These are phyloP conservation scores for Diplotaxis tenuifolia DNA, from an alignment of 345 rosid species.

Conservation along the genomic window DNA sequence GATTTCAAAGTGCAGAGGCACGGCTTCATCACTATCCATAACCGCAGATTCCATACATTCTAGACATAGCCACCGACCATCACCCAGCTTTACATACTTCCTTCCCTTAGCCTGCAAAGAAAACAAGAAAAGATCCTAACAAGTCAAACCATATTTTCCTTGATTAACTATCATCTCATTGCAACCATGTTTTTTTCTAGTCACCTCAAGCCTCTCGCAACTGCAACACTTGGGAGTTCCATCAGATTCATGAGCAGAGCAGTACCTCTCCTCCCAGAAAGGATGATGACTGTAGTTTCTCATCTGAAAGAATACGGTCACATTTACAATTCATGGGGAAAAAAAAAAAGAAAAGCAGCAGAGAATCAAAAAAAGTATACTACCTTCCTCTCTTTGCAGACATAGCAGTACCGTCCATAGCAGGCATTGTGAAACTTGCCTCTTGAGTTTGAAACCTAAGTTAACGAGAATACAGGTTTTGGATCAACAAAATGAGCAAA, in stretches of 20 bases:
- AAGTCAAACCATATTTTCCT: constrained; percentile 10
- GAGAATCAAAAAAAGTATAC: neutral
- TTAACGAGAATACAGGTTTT: neutral
- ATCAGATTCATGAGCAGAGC: constrained; percentile 71
- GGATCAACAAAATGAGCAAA: neutral
- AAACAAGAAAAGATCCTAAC: no score
- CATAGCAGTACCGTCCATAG: constrained; percentile 19
- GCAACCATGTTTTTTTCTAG: neutral
- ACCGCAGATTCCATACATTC: constrained; percentile 87
- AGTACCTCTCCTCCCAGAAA: constrained; percentile 63
- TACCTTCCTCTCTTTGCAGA: constrained; percentile 29
- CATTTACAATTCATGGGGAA: constrained; percentile 8
- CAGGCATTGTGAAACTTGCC: constrained; percentile 33
- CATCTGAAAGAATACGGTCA: constrained; percentile 50
- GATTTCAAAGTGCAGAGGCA: constrained; percentile 75
- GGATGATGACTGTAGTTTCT: constrained; percentile 40
- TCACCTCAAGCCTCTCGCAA: constrained; percentile 28
- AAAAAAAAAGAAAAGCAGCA: no score
- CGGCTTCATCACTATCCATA: constrained; percentile 80
- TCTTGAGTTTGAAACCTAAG: constrained; percentile 36
- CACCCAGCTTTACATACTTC: constrained; percentile 51
- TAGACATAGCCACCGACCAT: constrained; percentile 67
- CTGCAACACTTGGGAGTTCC: constrained; percentile 63
- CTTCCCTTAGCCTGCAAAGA: constrained; percentile 47
- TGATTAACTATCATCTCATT: no score